Base-by-base conservation (phyloP, 768 basidiomycete species). In the Agrocybe praecox region DNA sequence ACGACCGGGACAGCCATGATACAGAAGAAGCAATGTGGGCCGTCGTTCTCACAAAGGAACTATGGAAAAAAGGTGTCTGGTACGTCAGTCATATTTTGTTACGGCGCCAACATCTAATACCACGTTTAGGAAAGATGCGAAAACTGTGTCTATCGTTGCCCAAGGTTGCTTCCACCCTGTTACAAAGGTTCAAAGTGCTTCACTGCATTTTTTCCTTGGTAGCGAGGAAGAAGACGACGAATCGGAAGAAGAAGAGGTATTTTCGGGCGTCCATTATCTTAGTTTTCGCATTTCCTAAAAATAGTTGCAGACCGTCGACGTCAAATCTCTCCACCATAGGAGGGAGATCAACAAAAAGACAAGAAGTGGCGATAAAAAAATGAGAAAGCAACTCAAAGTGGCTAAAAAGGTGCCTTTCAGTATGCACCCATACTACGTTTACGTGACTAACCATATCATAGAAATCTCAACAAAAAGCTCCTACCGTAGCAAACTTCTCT, bases 21-120 rank as follows among this genome's bases (percentile, higher is more conserved):
- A 85, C 87, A 1, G 91, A 94, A 29, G 97, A 98, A 64, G 95
- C 96, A 2, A 91, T 97, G 87, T 98, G 96, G 96, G 96, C 97
- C 4, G 87, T 99, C 49, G 88, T 96, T 43, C 74, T 98, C 52
- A 92, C 94, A 17, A 91, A 92, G 70, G 95, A 98, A 65, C 78
- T 98, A 14, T 98, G 96, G 97, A 83, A 84, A 67, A 98, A 96
- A 74, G 85, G 87, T 40, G 83, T 95, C 23, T 99, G 97, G 94
- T 88, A 40, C n/a, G 36, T n/a, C 36, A 78, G 71, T 24, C 17
- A 23, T 15, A 29, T 32, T 40, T 33, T 11, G 46, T 44, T 11
- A 23, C 21, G n/a, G 23, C 12, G 19, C 36, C 23, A 17, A 51
- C 45, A 1, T 12, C 19, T 6, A 33, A 32, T n/a, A 62, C 17